These are phyloP conservation scores for Debaryomyces singareniensis DNA, from an alignment of 1,139 yeast species.

Conservation along the genomic window DNA sequence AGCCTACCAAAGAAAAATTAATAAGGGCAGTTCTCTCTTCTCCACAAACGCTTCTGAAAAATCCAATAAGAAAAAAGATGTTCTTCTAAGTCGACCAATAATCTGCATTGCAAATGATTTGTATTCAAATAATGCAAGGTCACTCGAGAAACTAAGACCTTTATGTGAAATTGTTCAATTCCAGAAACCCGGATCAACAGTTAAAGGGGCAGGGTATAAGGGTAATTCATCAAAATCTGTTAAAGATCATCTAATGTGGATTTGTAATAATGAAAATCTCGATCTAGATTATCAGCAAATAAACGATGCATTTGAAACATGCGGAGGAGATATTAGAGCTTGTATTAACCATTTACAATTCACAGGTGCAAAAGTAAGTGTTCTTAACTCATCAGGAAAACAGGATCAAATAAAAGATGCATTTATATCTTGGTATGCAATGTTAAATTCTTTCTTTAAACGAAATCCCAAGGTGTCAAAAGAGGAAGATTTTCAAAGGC, in stretches of 20 bases:
- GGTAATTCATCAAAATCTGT: slow-evolving; percentile 33
- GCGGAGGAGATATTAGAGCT: slow-evolving; percentile 83
- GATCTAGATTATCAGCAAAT: slow-evolving; percentile 28
- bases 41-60: slow-evolving; percentile 15
- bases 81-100: slow-evolving; percentile 67
- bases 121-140: slow-evolving; percentile 41
- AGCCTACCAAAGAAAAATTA: slow-evolving; percentile 17
- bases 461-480: slow-evolving; percentile 42
- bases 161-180: slow-evolving; percentile 67
- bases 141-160: slow-evolving; percentile 69
- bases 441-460: slow-evolving; percentile 49
- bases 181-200: slow-evolving; percentile 47
- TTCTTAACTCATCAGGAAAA: slow-evolving; percentile 7
- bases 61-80: slow-evolving; percentile 22
- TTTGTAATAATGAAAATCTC: slow-evolving; percentile 26
- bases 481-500: slow-evolving; percentile 38
- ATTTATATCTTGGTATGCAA: slow-evolving; percentile 54
- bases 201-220: slow-evolving; percentile 22
- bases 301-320: slow-evolving; percentile 54
- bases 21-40: slow-evolving; percentile 4
- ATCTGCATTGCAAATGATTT: slow-evolving; percentile 89
- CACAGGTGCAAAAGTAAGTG: slow-evolving; percentile 22
- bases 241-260: slow-evolving; percentile 34
- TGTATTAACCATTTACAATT: slow-evolving; percentile 84
- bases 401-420: slow-evolving; percentile 40